Evolutionary conservation across 2,329 filamentous ascomycete species (phyloP).

Genomic region (Neonectria sp.): DNA sequence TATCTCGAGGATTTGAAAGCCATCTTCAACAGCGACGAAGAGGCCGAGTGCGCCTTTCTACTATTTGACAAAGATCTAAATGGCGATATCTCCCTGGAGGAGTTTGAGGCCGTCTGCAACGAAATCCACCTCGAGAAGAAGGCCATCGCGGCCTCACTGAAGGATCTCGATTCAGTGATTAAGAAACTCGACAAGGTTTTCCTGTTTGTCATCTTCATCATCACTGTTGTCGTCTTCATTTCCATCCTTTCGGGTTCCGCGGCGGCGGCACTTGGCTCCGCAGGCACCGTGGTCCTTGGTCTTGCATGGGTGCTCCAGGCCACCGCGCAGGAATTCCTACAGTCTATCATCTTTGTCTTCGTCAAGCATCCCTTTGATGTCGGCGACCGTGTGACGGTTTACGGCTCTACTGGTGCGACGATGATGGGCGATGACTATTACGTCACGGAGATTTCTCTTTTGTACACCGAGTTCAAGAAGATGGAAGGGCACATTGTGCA

Average conservation of each 20-base stretch:
- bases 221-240: slow-evolving; percentile 88
- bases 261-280: slow-evolving; percentile 91
- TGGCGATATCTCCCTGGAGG: slow-evolving; percentile 95
- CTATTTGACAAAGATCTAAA: slow-evolving; percentile 99
- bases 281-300: slow-evolving; percentile 88
- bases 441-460: slow-evolving; percentile 91
- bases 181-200: slow-evolving; percentile 91
- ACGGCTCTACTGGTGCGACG: slow-evolving; percentile 87
- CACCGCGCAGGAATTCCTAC: slow-evolving; percentile 94
- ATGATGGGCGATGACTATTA: slow-evolving; percentile 94
- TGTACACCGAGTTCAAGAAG: slow-evolving; percentile 99
- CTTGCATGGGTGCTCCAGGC: slow-evolving; percentile 94
- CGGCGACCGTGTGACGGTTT: slow-evolving; percentile 91
- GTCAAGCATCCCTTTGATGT: slow-evolving; percentile 98
- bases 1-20: slow-evolving; percentile 82
- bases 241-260: slow-evolving; percentile 92
- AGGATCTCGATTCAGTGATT: slow-evolving; percentile 95
- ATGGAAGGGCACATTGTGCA: slow-evolving; percentile 98
- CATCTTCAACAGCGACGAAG: slow-evolving; percentile 86
- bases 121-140: slow-evolving; percentile 96
- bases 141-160: slow-evolving; percentile 93
- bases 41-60: slow-evolving; percentile 88
- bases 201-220: slow-evolving; percentile 86
- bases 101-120: slow-evolving; percentile 92
- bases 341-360: slow-evolving; percentile 95